These are phyloP conservation scores for Botrytis galanthina DNA, from an alignment of 2,329 filamentous ascomycete genomes.

Conservation along the genomic window DNA sequence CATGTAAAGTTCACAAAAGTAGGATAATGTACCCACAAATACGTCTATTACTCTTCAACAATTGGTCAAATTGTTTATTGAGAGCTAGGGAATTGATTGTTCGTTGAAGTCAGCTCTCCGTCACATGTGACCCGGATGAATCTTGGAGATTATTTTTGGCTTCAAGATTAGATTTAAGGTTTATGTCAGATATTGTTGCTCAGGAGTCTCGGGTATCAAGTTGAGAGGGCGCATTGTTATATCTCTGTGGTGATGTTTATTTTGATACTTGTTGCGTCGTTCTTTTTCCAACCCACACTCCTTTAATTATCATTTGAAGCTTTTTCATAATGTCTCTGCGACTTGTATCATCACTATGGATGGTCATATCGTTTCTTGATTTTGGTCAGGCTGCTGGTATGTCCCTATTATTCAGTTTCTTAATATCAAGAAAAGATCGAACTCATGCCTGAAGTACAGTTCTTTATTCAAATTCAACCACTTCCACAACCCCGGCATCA, in stretches of 20 bases:
- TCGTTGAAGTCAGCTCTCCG: not conserved
- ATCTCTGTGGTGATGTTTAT: not conserved
- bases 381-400: slow-evolving; percentile 2
- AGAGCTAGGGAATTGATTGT: not conserved
- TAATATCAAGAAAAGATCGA: too few relatives aligned
- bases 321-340: not conserved
- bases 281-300: slow-evolving; percentile 9
- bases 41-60: not conserved
- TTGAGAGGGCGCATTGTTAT: slow-evolving; percentile 6
- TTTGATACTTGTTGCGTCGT: not conserved
- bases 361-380: not conserved
- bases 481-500: not conserved
- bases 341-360: not conserved
- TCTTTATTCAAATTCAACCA: not conserved
- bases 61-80: not conserved
- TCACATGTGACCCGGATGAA: not conserved
- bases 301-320: not conserved
- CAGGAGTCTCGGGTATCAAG: not conserved
- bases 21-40: not conserved
- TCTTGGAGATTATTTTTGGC: not conserved
- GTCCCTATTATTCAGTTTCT: not conserved
- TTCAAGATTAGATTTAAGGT: not conserved
- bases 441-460: not conserved
- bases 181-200: not conserved
- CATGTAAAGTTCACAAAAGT: not conserved